Evolutionary conservation across 805 yeast genomes (phyloP).

Genomic region (Metschnikowia noctiluminum): DNA sequence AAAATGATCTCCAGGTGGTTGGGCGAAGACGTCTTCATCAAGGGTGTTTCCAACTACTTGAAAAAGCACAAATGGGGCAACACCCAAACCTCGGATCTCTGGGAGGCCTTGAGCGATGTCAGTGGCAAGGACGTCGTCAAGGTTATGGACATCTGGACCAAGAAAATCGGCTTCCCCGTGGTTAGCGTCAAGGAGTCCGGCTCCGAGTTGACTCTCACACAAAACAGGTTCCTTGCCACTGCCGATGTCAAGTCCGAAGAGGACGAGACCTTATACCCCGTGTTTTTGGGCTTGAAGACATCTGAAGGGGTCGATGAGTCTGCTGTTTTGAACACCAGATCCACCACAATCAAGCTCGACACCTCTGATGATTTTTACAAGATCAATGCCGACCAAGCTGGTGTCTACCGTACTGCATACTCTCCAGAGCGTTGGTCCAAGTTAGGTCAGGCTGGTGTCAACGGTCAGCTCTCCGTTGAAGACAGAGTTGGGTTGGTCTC

Average conservation of each 20-base stretch:
- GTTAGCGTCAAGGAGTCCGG: conserved; percentile 51
- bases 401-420: conserved; percentile 73
- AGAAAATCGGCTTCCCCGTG: conserved; percentile 75
- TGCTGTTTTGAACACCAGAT: conserved; percentile 46
- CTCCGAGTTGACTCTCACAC: conserved; percentile 53
- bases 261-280: conserved; percentile 64
- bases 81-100: conserved; percentile 71
- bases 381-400: conserved; percentile 69
- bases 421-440: conserved; percentile 65
- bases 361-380: conserved; percentile 53
- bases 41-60: conserved; percentile 76
- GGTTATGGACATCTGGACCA: conserved; percentile 81
- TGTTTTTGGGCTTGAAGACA: conserved; percentile 64
- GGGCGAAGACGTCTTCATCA: conserved; percentile 72
- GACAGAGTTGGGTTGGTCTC: conserved; percentile 79
- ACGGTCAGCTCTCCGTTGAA: conserved; percentile 61
- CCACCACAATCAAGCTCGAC: conserved; percentile 39
- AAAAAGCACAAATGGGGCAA: conserved; percentile 75
- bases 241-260: conserved; percentile 78
- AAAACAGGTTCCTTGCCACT: conserved; percentile 70
- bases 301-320: conserved; percentile 58
- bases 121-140: conserved; percentile 68
- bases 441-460: conserved; percentile 58
- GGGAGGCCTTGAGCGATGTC: conserved; percentile 68
- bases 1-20: conserved; percentile 79